phyloP scores from a whole-genome alignment of 371 early-diverging fungal genomes.

The Rhizopus sp. region DNA sequence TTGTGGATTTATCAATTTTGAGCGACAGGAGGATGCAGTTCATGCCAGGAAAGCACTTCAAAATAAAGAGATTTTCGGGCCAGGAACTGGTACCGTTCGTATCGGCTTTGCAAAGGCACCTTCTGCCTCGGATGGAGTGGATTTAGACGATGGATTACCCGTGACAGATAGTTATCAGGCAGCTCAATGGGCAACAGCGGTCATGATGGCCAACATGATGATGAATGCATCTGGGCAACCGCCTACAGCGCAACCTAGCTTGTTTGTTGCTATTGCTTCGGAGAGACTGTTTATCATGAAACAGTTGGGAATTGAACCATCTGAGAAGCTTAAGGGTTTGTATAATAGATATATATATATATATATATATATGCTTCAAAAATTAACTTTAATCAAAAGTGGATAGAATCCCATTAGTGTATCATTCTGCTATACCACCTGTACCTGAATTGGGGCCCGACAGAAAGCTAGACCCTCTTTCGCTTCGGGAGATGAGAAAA shows the following conservation, averaged over 20 bases:
- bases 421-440: slow-evolving; percentile 69
- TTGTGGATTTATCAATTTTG: slow-evolving; percentile 96
- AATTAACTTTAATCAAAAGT: neutral
- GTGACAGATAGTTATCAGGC: slow-evolving; percentile 33
- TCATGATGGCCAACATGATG: slow-evolving; percentile 50
- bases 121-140: neutral
- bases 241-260: slow-evolving; percentile 23
- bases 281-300: slow-evolving; percentile 48
- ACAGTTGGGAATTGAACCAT: slow-evolving; percentile 33
- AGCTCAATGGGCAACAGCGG: slow-evolving; percentile 46
- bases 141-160: neutral
- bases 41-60: slow-evolving; percentile 83
- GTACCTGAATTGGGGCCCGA: slow-evolving; percentile 70
- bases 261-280: slow-evolving; percentile 36
- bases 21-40: slow-evolving; percentile 84
- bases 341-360: neutral
- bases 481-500: slow-evolving; percentile 88
- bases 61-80: slow-evolving; percentile 82
- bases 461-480: slow-evolving; percentile 74
- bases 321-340: slow-evolving; percentile 13
- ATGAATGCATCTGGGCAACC: slow-evolving; percentile 32
- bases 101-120: slow-evolving; percentile 92
- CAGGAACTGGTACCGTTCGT: slow-evolving; percentile 71
- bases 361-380: neutral
- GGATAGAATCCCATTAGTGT: slow-evolving; percentile 38